A percentile compares a stretch with the other conserved stretches of the same genome.
These are phyloP conservation scores for Sparassis latifolia DNA, from an alignment of 1,284 basidiomycete genomes.

Conservation along the genomic window DNA sequence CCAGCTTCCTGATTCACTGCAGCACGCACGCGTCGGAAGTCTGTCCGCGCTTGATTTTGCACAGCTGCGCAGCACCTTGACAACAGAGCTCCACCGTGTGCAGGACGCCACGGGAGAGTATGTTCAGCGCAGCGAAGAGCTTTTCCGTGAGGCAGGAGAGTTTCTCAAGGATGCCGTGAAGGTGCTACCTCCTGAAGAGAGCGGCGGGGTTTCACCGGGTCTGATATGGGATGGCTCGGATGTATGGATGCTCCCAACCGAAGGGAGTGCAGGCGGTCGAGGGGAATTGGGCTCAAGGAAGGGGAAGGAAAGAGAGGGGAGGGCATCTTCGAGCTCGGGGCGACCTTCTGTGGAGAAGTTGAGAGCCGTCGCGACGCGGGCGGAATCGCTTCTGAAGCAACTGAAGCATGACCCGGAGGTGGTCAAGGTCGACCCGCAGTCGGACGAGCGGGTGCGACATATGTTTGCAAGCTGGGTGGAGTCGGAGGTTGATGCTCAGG, in stretches of 20 bases:
- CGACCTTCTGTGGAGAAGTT: slow-evolving; percentile 35
- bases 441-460: slow-evolving; percentile 48
- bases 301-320: slow-evolving; percentile 36
- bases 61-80: slow-evolving; percentile 58
- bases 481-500: slow-evolving; percentile 41
- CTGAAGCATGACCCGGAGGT: slow-evolving; percentile 74
- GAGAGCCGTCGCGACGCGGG: slow-evolving; percentile 61
- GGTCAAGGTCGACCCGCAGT: slow-evolving; percentile 70
- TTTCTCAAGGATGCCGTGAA: slow-evolving; percentile 82
- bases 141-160: slow-evolving; percentile 69
- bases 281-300: slow-evolving; percentile 25
- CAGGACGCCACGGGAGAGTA: slow-evolving; percentile 79
- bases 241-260: slow-evolving; percentile 65
- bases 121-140: slow-evolving; percentile 69
- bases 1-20: slow-evolving; percentile 49
- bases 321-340: slow-evolving; percentile 13
- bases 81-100: slow-evolving; percentile 66
- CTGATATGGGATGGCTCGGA: slow-evolving; percentile 79
- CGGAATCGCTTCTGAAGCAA: slow-evolving; percentile 70
- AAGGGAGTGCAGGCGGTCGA: slow-evolving; percentile 12
- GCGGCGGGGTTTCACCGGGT: slow-evolving; percentile 27
- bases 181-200: slow-evolving; percentile 76
- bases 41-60: slow-evolving; percentile 48
- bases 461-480: slow-evolving; percentile 60
- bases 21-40: slow-evolving; percentile 38